A percentile compares a stretch with the other conserved stretches of the same genome.
phyloP scores from a whole-genome alignment of 1,284 basidiomycete species.

The Tremellales sp. region DNA sequence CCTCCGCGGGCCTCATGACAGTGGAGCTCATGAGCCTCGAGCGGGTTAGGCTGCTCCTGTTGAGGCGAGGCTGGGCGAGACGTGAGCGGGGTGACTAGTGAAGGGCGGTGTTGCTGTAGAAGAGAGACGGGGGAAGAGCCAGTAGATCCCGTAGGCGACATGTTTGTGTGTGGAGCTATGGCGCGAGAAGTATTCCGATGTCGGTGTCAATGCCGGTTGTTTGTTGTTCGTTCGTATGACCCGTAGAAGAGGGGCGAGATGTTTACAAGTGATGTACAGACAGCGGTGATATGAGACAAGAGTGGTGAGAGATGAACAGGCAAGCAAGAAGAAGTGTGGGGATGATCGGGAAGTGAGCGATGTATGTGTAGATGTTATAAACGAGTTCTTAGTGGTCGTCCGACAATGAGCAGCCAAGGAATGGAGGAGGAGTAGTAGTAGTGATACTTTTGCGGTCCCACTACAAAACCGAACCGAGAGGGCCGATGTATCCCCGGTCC shows the following conservation, averaged over 20 bases:
- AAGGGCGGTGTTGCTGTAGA: conserved; percentile 34
- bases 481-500: no score
- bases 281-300: no score
- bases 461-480: no score
- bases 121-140: conserved; percentile 32
- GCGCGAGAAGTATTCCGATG: no score
- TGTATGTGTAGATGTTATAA: not conserved
- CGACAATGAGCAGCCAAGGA: no score
- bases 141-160: conserved; percentile 16
- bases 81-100: conserved; percentile 19
- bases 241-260: no score
- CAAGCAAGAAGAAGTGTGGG: not conserved
- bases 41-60: not conserved
- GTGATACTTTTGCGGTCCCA: no score
- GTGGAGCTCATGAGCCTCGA: not conserved
- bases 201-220: no score
- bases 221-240: not conserved
- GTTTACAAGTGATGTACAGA: no score
- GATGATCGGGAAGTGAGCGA: not conserved
- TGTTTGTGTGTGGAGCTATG: no score
- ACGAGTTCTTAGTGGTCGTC: not conserved
- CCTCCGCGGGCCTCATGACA: not conserved
- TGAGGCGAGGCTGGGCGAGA: not conserved
- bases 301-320: no score
- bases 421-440: no score